A percentile compares a stretch with the other conserved stretches of the same genome.
phyloP scores from a whole-genome alignment of 2,329 filamentous ascomycete genomes.

The Microcyclospora tardicrescens region DNA sequence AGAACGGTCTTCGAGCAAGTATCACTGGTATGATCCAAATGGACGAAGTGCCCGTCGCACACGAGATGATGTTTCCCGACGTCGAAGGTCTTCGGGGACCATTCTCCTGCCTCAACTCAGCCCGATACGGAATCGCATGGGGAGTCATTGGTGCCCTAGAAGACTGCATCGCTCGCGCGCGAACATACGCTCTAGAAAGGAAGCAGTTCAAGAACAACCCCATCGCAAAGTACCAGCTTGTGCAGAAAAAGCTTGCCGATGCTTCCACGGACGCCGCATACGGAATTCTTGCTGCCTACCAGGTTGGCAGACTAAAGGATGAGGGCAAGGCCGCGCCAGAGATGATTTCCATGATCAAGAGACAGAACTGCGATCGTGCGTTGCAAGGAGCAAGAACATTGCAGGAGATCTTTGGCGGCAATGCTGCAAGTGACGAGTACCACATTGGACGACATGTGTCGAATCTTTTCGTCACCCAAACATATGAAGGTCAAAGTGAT shows the following conservation, averaged over 20 bases:
- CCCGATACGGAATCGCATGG: constrained; percentile 84
- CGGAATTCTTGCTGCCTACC: constrained; percentile 76
- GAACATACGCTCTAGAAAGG: constrained; percentile 79
- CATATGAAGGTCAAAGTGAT: constrained; percentile 95
- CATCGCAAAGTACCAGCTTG: constrained; percentile 85
- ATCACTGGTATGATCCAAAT: constrained; percentile 98
- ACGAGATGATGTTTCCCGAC: constrained; percentile 85
- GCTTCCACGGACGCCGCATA: constrained; percentile 82
- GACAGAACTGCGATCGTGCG: constrained; percentile 91
- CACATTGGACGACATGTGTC: constrained; percentile 87
- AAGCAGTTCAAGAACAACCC: constrained; percentile 96
- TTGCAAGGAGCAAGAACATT: constrained; percentile 62
- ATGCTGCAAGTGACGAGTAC: constrained; percentile 97
- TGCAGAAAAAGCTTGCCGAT: constrained; percentile 96
- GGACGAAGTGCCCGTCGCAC: constrained; percentile 76
- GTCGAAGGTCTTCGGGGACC: constrained; percentile 79
- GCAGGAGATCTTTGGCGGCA: constrained; percentile 94
- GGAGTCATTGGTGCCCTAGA: constrained; percentile 89
- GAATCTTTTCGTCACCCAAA: constrained; percentile 94
- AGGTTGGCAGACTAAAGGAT: constrained; percentile 88
- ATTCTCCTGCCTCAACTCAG: constrained; percentile 89
- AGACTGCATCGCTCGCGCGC: constrained; percentile 69
- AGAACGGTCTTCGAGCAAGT: constrained; percentile 83
- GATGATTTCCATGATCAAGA: constrained; percentile 95
- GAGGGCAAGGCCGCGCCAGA: constrained; percentile 77